These are phyloP conservation scores for Ustilago shanxiensis DNA, from an alignment of 1,284 basidiomycete genomes.

Conservation along the genomic window DNA sequence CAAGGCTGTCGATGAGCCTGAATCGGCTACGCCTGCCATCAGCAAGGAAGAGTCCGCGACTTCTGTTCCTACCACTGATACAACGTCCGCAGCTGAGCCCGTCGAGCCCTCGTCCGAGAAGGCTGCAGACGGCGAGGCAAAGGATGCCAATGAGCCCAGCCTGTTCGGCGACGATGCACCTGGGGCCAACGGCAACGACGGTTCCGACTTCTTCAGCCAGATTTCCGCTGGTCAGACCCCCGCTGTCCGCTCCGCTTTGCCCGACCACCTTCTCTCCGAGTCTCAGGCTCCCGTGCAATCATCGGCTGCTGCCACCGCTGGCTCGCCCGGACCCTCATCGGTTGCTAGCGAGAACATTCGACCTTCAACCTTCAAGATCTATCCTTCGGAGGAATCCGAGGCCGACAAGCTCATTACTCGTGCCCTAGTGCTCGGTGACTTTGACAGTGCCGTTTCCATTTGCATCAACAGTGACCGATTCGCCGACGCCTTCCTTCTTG, in stretches of 20 bases:
- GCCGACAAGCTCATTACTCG: slow-evolving; percentile 90
- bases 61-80: slow-evolving; percentile 72
- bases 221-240: slow-evolving; percentile 71
- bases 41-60: slow-evolving; percentile 73
- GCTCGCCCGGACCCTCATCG: slow-evolving; percentile 75
- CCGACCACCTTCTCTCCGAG: slow-evolving; percentile 78
- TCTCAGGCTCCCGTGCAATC: slow-evolving; percentile 66
- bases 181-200: slow-evolving; percentile 75
- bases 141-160: slow-evolving; percentile 74
- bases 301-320: slow-evolving; percentile 73
- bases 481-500: slow-evolving; percentile 93
- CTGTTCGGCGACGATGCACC: slow-evolving; percentile 85
- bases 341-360: slow-evolving; percentile 78
- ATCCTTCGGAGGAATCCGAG: slow-evolving; percentile 87
- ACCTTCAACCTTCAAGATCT: slow-evolving; percentile 87
- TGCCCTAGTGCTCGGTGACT: slow-evolving; percentile 93
- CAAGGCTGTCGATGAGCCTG: slow-evolving; percentile 45
- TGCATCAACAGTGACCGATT: slow-evolving; percentile 90
- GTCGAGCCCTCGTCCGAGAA: slow-evolving; percentile 11
- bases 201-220: slow-evolving; percentile 86
- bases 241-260: slow-evolving; percentile 73
- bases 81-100: slow-evolving; percentile 7
- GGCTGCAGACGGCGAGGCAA: slow-evolving; percentile 70
- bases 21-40: slow-evolving; percentile 55
- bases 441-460: slow-evolving; percentile 89